A percentile compares a stretch with the other conserved stretches of the same genome.
Conservation (phyloP, 2,329 filamentous ascomycete species). For the Cytospora chrysosperma region DNA sequence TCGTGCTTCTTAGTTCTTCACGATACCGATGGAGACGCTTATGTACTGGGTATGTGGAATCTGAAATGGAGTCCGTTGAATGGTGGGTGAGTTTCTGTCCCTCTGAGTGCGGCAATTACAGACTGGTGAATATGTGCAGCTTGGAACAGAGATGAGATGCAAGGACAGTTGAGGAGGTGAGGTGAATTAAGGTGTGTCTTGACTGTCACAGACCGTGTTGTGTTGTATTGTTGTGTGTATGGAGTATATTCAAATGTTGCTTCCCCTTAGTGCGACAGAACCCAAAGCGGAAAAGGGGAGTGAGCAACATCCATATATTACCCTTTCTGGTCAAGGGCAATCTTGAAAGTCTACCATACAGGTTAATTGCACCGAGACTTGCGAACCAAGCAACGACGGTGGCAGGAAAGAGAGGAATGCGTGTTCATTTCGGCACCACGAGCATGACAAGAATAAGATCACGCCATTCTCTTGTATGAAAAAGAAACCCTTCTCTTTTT, state of each 20-base stretch:
- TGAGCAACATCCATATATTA: not conserved
- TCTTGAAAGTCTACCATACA: not conserved
- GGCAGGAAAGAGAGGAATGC: not conserved
- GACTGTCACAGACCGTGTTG: too few relatives aligned
- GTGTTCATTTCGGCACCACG: not conserved
- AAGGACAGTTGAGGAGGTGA: too few relatives aligned
- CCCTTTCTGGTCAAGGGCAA: constrained; percentile 1
- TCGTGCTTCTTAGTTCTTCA: constrained; percentile 4
- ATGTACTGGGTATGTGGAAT: too few relatives aligned
- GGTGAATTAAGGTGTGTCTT: too few relatives aligned
- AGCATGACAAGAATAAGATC: constrained; percentile 1
- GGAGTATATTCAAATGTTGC: too few relatives aligned
- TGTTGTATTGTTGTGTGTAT: too few relatives aligned
- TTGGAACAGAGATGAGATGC: not conserved
- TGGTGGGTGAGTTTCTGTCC: not conserved
- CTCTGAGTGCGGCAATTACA: not conserved
- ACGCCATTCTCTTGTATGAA: too few relatives aligned
- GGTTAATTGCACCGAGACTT: not conserved
- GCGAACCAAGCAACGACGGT: not conserved
- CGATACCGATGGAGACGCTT: not conserved
- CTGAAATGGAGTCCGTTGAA: not conserved
- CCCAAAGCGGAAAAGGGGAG: not conserved
- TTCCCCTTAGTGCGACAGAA: not conserved
- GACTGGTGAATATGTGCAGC: not conserved
- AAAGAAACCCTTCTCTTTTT: not conserved